These are phyloP conservation scores for Fonsecaea erecta DNA, from an alignment of 2,329 filamentous ascomycete species.

Conservation along the genomic window DNA sequence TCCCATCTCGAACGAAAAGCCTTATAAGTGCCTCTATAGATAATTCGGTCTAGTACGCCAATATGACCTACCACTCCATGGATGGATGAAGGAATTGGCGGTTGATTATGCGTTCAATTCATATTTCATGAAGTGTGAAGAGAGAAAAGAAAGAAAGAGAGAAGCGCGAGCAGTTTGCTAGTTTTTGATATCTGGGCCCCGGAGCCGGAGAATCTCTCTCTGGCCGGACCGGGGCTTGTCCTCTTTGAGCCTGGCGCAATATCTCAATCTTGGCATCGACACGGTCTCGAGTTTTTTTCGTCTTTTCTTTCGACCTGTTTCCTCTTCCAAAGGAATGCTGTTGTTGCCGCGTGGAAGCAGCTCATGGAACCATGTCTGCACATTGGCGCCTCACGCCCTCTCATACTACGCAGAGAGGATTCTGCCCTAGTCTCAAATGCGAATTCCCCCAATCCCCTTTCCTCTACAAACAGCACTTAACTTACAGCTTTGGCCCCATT, in stretches of 20 bases:
- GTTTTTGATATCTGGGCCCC: slow-evolving; percentile 11
- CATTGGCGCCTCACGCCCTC: neutral
- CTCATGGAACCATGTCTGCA: neutral
- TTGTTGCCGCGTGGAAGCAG: neutral
- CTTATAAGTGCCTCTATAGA: slow-evolving; percentile 33
- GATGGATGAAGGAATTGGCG: slow-evolving; percentile 30
- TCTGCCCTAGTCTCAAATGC: neutral
- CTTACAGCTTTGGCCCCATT: neutral
- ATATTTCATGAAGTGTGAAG: slow-evolving; percentile 36
- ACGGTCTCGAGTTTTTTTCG: neutral
- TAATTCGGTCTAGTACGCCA: slow-evolving; percentile 37
- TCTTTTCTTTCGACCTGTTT: neutral
- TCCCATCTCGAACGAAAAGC: slow-evolving; percentile 29
- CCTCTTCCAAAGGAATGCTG: neutral
- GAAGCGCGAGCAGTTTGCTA: neutral
- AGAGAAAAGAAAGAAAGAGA: slow-evolving; percentile 20
- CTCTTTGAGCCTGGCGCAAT: neutral
- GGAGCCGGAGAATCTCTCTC: neutral
- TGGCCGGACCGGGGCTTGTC: slow-evolving; percentile 3
- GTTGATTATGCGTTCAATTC: slow-evolving; percentile 38
- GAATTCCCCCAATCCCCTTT: too few relatives aligned
- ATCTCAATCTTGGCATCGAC: neutral
- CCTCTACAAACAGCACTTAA: neutral
- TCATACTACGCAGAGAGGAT: neutral
- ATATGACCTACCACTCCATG: slow-evolving; percentile 39